Percentiles rank a stretch among this genome's conserved stretches.
These are phyloP conservation scores for Cryphonectria japonica DNA, from an alignment of 2,329 filamentous ascomycete species.

Conservation along the genomic window DNA sequence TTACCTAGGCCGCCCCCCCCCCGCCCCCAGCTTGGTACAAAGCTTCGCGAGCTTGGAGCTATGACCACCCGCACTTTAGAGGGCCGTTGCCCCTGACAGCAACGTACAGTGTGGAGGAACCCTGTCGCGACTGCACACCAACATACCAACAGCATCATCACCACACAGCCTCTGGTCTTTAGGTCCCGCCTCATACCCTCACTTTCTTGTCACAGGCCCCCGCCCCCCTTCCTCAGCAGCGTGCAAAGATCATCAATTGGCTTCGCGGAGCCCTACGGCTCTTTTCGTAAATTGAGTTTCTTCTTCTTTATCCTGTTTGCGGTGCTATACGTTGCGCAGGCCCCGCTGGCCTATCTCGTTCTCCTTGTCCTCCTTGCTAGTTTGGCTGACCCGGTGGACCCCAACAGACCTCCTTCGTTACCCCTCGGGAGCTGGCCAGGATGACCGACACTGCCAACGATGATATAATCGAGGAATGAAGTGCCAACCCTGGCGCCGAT, in stretches of 20 bases:
- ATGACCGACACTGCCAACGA: conserved; percentile 37
- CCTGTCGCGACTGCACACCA: too few relatives aligned
- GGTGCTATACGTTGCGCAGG: background rate
- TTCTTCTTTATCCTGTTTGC: background rate
- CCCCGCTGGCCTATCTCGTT: background rate
- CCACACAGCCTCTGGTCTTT: background rate
- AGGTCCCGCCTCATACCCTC: background rate
- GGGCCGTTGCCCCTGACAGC: background rate
- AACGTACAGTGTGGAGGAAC: background rate
- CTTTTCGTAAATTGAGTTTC: background rate
- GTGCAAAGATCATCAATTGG: background rate
- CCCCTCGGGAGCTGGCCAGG: conserved; percentile 20
- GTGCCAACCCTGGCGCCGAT: conserved; percentile 40
- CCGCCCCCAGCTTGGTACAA: background rate
- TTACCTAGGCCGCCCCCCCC: too few relatives aligned
- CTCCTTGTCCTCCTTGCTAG: background rate
- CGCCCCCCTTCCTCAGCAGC: too few relatives aligned
- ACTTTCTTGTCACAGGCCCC: background rate
- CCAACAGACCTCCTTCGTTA: background rate
- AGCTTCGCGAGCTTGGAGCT: background rate
- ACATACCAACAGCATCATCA: too few relatives aligned
- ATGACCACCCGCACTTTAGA: background rate
- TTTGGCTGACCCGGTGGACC: background rate
- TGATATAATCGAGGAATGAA: conserved; percentile 40
- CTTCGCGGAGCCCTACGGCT: background rate